Evolutionary conservation across 257 asterid genomes (phyloP).

Genomic region (Phtheirospermum japonicum): DNA sequence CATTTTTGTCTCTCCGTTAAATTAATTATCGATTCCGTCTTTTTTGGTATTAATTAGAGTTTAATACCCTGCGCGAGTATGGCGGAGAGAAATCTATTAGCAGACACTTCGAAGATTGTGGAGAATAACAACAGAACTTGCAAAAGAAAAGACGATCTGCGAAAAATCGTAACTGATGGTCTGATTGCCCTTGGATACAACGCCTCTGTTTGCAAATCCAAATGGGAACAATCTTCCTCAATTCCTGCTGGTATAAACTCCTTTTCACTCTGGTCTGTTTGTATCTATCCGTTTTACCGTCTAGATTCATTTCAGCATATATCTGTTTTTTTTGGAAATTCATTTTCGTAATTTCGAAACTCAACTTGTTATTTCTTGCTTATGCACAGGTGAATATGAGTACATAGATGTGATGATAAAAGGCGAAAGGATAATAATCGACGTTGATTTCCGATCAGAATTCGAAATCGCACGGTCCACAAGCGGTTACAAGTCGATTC

Average conservation of each 20-base stretch:
- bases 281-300: not conserved
- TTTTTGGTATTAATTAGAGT: slow-evolving; percentile 39
- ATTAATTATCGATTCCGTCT: not conserved
- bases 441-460: slow-evolving; percentile 86
- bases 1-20: not conserved
- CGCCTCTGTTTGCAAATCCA: slow-evolving; percentile 78
- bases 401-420: slow-evolving; percentile 69
- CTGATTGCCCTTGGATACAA: slow-evolving; percentile 60
- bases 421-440: slow-evolving; percentile 70
- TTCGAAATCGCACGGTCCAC: slow-evolving; percentile 93
- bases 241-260: slow-evolving; percentile 62
- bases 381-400: slow-evolving; percentile 67
- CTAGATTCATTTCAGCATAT: not conserved
- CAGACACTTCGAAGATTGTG: slow-evolving; percentile 65
- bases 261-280: not conserved
- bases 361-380: not conserved
- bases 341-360: not conserved
- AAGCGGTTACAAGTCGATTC: slow-evolving; percentile 48
- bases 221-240: slow-evolving; percentile 73
- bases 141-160: slow-evolving; percentile 60
- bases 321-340: not conserved
- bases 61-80: slow-evolving; percentile 65
- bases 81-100: slow-evolving; percentile 70
- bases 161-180: slow-evolving; percentile 54
- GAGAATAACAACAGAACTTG: slow-evolving; percentile 63